These are phyloP conservation scores for Umbelopsis ramanniana DNA, from an alignment of 192 early-diverging fungal genomes.

Conservation along the genomic window DNA sequence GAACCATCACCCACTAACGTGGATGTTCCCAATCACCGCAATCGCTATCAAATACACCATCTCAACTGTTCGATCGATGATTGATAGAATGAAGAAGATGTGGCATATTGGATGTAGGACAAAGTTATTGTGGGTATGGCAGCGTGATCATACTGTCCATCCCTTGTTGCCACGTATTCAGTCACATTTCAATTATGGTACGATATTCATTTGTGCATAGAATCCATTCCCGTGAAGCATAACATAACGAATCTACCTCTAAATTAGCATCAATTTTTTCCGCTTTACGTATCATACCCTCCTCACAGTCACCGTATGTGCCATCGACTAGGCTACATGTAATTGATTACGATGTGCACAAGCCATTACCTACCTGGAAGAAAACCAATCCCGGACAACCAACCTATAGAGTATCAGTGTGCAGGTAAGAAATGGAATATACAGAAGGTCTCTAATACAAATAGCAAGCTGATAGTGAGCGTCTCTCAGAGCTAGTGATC, in stretches of 20 bases:
- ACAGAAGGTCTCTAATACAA: background rate
- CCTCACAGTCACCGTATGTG: background rate
- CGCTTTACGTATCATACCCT: background rate
- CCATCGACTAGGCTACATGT: no score
- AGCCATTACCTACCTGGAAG: constrained; percentile 5
- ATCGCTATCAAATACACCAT: background rate
- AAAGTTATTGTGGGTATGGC: background rate
- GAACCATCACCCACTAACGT: background rate
- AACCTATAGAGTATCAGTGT: background rate
- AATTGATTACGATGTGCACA: constrained; percentile 6
- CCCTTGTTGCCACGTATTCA: background rate
- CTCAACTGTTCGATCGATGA: no score
- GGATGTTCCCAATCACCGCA: constrained; percentile 1
- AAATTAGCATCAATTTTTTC: background rate
- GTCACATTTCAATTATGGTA: background rate
- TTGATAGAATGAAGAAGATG: background rate
- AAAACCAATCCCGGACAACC: constrained; percentile 6
- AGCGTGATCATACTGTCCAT: background rate
- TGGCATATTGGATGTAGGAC: background rate
- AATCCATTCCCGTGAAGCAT: background rate
- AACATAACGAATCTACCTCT: background rate
- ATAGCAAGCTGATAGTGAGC: background rate
- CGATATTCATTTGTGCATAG: background rate
- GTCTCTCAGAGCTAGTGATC: background rate
- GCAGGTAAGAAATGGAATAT: background rate